Evolutionary conservation across 306 rosid species (phyloP).

Genomic region (Acacia acuminata): DNA sequence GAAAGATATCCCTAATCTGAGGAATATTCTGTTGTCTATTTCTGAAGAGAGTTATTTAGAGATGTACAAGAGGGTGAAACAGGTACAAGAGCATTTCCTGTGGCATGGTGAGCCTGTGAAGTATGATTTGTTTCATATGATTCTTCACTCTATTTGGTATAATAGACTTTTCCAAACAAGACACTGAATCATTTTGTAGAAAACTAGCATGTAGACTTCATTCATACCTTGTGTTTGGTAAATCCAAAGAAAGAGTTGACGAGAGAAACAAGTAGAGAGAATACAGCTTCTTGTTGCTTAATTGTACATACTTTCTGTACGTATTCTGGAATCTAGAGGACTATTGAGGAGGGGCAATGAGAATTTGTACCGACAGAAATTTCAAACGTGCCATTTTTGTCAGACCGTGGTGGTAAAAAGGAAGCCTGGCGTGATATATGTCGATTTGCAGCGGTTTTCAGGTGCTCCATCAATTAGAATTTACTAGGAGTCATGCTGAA

Average conservation of each 20-base stretch:
- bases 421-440: no score
- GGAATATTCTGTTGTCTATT: conserved; percentile 71
- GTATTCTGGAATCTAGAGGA: not conserved
- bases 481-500: no score
- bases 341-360: no score
- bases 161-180: conserved; percentile 59
- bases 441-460: no score
- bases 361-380: not conserved
- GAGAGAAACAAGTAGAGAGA: conserved; percentile 5
- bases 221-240: conserved; percentile 15
- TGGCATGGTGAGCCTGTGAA: conserved; percentile 89
- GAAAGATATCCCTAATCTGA: conserved; percentile 73
- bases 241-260: not conserved
- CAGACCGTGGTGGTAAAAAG: not conserved
- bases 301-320: not conserved
- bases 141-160: conserved; percentile 87
- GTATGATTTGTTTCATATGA: conserved; percentile 91
- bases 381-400: not conserved
- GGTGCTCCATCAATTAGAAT: no score
- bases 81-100: conserved; percentile 81
- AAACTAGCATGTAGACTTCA: conserved; percentile 17
- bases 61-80: conserved; percentile 80
- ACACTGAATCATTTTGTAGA: conserved; percentile 31
- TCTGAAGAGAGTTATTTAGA: conserved; percentile 65
- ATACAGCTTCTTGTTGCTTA: not conserved